These are phyloP conservation scores for Colletotrichum somersetense DNA, from an alignment of 2,329 filamentous ascomycete species.

Conservation along the genomic window DNA sequence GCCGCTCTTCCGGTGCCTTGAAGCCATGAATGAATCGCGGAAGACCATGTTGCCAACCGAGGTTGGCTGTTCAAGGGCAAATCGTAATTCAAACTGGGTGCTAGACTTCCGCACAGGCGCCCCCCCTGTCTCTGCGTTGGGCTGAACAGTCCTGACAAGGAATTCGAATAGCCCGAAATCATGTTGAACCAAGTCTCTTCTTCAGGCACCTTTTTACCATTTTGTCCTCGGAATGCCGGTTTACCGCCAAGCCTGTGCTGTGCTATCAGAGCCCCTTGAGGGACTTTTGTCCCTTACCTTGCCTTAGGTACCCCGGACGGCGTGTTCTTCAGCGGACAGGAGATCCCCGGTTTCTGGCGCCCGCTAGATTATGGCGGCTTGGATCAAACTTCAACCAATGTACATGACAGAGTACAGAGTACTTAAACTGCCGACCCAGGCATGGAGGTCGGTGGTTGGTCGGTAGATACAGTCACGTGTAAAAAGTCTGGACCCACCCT, in stretches of 20 bases:
- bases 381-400: neutral
- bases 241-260: neutral
- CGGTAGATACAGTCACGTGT: too few species aligned
- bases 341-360: slow-evolving; percentile 10
- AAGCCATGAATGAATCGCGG: neutral
- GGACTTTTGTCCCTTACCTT: slow-evolving; percentile 18
- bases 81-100: neutral
- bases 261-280: slow-evolving; percentile 1
- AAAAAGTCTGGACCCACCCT: too few species aligned
- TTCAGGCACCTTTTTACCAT: neutral
- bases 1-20: neutral
- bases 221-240: neutral
- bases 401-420: neutral
- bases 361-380: neutral
- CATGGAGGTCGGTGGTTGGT: neutral
- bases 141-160: neutral
- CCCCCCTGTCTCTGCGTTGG: neutral
- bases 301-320: slow-evolving; percentile 24
- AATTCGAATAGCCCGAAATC: neutral
- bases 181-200: neutral
- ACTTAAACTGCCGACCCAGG: neutral
- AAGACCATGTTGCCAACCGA: neutral
- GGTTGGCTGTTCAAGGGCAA: neutral
- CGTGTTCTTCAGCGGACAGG: slow-evolving; percentile 30
- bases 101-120: neutral